Base-by-base conservation (phyloP, 148 eudicot genomes). In the Chenopodium album region DNA sequence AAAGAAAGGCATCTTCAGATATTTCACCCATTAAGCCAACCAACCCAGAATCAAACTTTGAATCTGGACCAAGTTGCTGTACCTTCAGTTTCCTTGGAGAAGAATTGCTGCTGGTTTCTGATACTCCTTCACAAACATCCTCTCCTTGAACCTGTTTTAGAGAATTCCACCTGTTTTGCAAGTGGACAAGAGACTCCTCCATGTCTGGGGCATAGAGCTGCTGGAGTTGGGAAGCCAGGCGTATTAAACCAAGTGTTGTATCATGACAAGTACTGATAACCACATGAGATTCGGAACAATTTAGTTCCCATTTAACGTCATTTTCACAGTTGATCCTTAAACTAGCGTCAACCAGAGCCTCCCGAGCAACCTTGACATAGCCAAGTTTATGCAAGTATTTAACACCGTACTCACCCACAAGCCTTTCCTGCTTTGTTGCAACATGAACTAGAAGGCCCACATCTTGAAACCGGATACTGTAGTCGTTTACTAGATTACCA, bases 171-270 rank as follows among this genome's bases (percentile, higher is more conserved):
- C 99, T 88, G 84, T 84, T 92, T 84, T 96, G 95, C 87, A 96
- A 92, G 87, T 96, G 95, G 65, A 90, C 88, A 76, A 87, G 78
- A 2, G 93, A 88, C 80, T 96, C 99, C 84, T 88, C 94, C 80
- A 96, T 77, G 85, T 94, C 98, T 83, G 98, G 99, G 68, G 97
- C 97, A 80, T 91, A 90, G 52, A 96, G 92, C 85, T 89, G 92
- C 90, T 96, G 99, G 79, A 96, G 87, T 84, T 96, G 99, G 82
- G 90, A 85, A 59, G 89, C 90, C 78, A 96, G 84, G 68, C 83
- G 91, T 52, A 89, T 88, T 54, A 96, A 74, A 67, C 94, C 98
- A 76, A 80, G 85, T 28, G 97, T 77, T 52, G 99, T 91, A 79
- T 96, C 99, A 87, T 94, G 95, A 82, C 99, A 96, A 76, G 99